Evolutionary conservation across 176 grass and related monocot species (phyloP).

Genomic region (Alopecurus myosuroides): DNA sequence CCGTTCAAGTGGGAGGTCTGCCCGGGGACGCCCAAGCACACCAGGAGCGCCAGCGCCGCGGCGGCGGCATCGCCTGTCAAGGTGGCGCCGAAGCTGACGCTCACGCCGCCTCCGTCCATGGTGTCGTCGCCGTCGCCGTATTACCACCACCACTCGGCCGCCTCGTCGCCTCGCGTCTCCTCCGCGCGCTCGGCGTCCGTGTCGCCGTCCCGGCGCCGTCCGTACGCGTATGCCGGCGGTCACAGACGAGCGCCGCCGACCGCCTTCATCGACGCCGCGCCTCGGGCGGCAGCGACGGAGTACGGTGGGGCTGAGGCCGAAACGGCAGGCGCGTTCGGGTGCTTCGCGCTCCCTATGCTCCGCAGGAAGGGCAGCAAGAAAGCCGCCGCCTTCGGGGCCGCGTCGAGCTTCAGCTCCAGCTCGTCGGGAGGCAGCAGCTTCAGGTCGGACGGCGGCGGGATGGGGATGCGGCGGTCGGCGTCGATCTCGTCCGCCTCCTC

Average conservation of each 20-base stretch:
- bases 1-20: constrained; percentile 92
- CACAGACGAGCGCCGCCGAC: background rate
- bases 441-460: constrained; percentile 18
- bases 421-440: constrained; percentile 27
- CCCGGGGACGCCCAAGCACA: constrained; percentile 65
- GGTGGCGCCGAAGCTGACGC: constrained; percentile 31
- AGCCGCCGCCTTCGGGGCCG: background rate
- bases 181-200: constrained; percentile 30
- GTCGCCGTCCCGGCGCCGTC: constrained; percentile 27
- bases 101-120: constrained; percentile 58
- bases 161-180: constrained; percentile 20
- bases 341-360: constrained; percentile 41
- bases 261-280: constrained; percentile 37
- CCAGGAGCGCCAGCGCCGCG: constrained; percentile 15
- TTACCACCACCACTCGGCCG: constrained; percentile 18
- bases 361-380: constrained; percentile 33
- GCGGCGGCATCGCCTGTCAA: background rate
- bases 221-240: background rate
- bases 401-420: background rate
- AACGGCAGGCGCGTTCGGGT: background rate
- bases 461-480: constrained; percentile 4
- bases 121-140: constrained; percentile 24
- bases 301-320: background rate
- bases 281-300: background rate
- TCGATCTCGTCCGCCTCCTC: constrained; percentile 32